Evolutionary conservation across 495 filamentous ascomycete genomes (phyloP), one percentile per base, ranked within the genome.

Genomic region (Collariella sp.): DNA sequence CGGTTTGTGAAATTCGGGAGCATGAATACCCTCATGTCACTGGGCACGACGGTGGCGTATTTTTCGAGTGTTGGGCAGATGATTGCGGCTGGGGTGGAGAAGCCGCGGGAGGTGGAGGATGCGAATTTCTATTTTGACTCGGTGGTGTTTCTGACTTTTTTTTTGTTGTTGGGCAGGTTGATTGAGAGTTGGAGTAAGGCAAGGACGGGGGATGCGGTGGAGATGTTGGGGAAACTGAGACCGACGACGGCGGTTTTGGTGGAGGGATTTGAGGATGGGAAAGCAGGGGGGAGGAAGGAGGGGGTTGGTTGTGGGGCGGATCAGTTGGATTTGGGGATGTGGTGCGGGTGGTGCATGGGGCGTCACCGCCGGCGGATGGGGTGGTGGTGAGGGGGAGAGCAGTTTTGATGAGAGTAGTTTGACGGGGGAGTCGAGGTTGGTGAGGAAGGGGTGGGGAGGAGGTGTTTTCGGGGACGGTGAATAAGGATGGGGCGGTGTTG

Each of bases 171-270:
- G 48, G 80, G 80, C 1, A 81, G 89, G 15, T 82, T 83, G 45
- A 78, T 96, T 43, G 91, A 97, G 70, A 85, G 89, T 18, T 93
- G 91, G 71, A 95, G 87, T 76, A 96, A 96, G 71, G 83, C 89
- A 1, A 89, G 86, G 64, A 87, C 91, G 0, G 91, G 91, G 2
- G 86, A 96, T 66, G 93, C 91, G 5, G 88, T 97, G 5, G 79
- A 84, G 46, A 79, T 84, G 43, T 74, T 97, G 6, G 84, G 82
- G 2, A 86, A 87, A 51, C 79, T 96, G 16, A 78, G 88, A 24
- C 91, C 91, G 0, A 83, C 77, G 5, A 86, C 91, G 57, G 91
- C 91, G 3, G 70, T 87, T 10, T 68, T 97, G 11, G 72, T 91
- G 2, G 74, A 76, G 19, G 62, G 70, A 9, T 65, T 70, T 31